Conservation (phyloP, 2,329 filamentous ascomycete genomes). For the Epichloe sibirici region DNA sequence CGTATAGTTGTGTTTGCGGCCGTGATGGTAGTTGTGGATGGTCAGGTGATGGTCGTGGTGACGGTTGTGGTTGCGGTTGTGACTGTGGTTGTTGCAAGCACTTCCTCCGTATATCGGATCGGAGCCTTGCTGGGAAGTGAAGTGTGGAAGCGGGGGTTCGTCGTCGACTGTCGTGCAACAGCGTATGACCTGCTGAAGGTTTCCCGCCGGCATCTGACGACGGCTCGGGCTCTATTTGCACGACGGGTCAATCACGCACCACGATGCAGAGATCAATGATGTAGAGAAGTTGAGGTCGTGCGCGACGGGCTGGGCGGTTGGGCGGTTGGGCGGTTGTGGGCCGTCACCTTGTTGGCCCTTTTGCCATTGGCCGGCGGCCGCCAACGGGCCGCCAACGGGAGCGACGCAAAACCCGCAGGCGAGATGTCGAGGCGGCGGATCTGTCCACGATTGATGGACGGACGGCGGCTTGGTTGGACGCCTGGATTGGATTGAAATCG, state of each 20-base stretch:
- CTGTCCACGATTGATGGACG: too few species aligned
- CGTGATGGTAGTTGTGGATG: too few species aligned
- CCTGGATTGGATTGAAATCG: neutral
- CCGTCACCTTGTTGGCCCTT: too few species aligned
- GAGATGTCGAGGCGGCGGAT: too few species aligned
- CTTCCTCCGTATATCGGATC: too few species aligned
- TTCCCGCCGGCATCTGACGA: neutral
- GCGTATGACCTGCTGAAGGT: neutral
- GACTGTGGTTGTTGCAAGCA: neutral
- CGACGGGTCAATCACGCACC: neutral
- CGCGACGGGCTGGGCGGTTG: neutral
- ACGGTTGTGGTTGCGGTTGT: neutral
- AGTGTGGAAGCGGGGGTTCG: neutral
- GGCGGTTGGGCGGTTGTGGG: too few species aligned
- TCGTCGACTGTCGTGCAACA: neutral
- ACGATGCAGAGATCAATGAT: too few species aligned
- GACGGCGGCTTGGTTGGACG: too few species aligned
- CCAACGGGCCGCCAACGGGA: too few species aligned
- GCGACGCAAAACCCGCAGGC: too few species aligned
- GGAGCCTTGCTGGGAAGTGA: too few species aligned
- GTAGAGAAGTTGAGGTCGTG: neutral
- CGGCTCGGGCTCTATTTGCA: neutral
- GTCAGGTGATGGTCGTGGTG: neutral
- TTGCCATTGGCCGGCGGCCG: too few species aligned
- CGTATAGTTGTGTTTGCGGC: neutral